phyloP scores from a whole-genome alignment of 225 moss, liverwort and hornwort genomes.

The Sphagnum contortum region DNA sequence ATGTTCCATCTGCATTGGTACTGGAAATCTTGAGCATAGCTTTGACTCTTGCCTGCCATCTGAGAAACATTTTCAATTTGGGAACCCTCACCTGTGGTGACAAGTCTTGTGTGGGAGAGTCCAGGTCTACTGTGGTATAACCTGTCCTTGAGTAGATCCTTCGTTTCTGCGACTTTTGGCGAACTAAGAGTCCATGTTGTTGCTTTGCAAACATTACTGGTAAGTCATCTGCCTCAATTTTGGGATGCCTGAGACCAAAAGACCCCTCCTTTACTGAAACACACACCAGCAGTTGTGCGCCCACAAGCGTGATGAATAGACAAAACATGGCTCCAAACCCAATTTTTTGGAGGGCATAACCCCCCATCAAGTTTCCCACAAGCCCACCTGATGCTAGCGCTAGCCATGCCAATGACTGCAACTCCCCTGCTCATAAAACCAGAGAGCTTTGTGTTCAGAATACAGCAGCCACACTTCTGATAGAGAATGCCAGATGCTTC shows the following conservation, averaged over 20 bases:
- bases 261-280: conserved; percentile 40
- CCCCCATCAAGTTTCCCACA: conserved; percentile 66
- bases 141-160: conserved; percentile 22
- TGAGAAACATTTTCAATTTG: too few relatives aligned
- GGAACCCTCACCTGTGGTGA: background rate
- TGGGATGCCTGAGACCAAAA: conserved; percentile 33
- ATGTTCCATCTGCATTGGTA: background rate
- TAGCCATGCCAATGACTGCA: conserved; percentile 77
- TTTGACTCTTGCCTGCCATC: too few relatives aligned
- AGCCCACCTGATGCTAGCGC: conserved; percentile 64
- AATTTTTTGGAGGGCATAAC: conserved; percentile 53
- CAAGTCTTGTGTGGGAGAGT: background rate
- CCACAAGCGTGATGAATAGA: conserved; percentile 58
- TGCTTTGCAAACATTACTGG: too few relatives aligned
- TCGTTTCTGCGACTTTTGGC: conserved; percentile 10
- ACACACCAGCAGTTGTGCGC: conserved; percentile 51
- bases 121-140: conserved; percentile 11
- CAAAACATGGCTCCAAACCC: conserved; percentile 56
- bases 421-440: conserved; percentile 38
- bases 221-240: background rate
- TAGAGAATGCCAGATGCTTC: background rate
- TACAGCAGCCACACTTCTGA: background rate
- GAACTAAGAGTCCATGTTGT: conserved; percentile 6
- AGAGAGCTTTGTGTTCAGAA: background rate
- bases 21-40: too few relatives aligned